A percentile compares a stretch with the other conserved stretches of the same genome.
Conservation (phyloP, 345 rosid species). For the Crucihimalaya himalaica region DNA sequence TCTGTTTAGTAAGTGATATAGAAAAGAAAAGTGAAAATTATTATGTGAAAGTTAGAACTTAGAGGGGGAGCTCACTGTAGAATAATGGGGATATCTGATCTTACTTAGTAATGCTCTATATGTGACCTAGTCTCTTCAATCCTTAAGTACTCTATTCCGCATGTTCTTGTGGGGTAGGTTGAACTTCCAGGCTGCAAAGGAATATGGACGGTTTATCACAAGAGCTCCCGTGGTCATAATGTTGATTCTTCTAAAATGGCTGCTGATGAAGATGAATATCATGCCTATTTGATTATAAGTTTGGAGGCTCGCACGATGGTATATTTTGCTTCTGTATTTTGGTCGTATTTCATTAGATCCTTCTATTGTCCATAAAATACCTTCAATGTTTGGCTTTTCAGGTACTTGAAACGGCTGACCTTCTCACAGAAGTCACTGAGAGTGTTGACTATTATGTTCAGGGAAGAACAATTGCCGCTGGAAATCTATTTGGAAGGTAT, state of each 20-base stretch:
- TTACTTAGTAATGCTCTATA: constrained; percentile 3
- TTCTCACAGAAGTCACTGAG: constrained; percentile 96
- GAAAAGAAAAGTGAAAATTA: constrained; percentile 13
- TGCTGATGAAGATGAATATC: constrained; percentile 82
- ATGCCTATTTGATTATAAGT: constrained; percentile 97
- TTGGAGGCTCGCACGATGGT: constrained; percentile 97
- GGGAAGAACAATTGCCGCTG: constrained; percentile 95
- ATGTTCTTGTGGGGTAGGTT: constrained; percentile 56
- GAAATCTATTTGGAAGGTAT: constrained; percentile 96
- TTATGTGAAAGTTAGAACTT: background rate
- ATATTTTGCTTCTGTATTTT: constrained; percentile 32
- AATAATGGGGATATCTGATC: constrained; percentile 6
- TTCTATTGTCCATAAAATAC: constrained; percentile 9
- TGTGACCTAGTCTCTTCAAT: constrained; percentile 21
- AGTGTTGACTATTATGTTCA: constrained; percentile 97
- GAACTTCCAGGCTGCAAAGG: constrained; percentile 96
- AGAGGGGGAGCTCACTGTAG: background rate
- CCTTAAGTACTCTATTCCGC: constrained; percentile 22
- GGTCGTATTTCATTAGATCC: constrained; percentile 14
- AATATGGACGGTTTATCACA: constrained; percentile 98
- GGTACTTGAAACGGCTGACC: constrained; percentile 99
- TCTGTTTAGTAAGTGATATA: constrained; percentile 19
- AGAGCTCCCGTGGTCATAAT: constrained; percentile 71
- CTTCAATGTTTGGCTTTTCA: constrained; percentile 31
- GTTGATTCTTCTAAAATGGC: constrained; percentile 69